Evolutionary conservation across 306 rosid genomes (phyloP).

Genomic region (Geum urbanum): DNA sequence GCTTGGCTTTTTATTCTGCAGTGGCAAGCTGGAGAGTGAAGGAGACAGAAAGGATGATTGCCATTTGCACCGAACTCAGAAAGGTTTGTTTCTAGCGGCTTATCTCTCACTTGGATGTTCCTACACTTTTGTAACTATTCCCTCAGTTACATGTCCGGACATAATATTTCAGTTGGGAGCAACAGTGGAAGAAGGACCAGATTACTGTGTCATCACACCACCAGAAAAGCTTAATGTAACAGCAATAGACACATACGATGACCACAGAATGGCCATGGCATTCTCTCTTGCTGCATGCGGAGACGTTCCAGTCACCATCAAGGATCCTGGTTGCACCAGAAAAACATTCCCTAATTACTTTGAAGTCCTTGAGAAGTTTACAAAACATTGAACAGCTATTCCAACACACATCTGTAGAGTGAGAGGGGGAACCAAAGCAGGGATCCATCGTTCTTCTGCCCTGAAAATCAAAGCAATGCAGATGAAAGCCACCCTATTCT

Average conservation of each 20-base stretch:
- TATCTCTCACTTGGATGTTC: conserved; percentile 10
- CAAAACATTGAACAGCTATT: conserved; percentile 49
- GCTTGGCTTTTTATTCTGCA: conserved; percentile 30
- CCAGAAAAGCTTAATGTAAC: conserved; percentile 76
- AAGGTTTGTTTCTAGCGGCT: conserved; percentile 51
- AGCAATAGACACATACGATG: conserved; percentile 90
- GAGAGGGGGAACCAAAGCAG: neutral
- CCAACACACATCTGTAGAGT: conserved; percentile 11
- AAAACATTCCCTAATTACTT: conserved; percentile 97
- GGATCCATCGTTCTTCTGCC: conserved; percentile 6
- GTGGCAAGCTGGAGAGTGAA: conserved; percentile 99
- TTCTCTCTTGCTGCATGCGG: conserved; percentile 98
- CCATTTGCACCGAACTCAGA: conserved; percentile 96
- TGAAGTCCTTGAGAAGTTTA: conserved; percentile 74
- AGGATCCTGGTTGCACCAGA: conserved; percentile 95
- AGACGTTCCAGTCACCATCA: conserved; percentile 90
- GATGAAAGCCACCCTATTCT: conserved; percentile 21
- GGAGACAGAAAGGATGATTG: conserved; percentile 98
- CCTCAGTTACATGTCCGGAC: neutral
- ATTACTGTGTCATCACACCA: conserved; percentile 92
- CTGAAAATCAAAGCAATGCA: conserved; percentile 21
- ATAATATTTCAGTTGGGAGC: conserved; percentile 76
- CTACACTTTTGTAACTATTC: neutral
- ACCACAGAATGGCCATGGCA: conserved; percentile 99
- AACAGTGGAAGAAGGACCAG: conserved; percentile 93